Conservation (phyloP, 371 early-diverging fungal species). For the Mortierella sp. region DNA sequence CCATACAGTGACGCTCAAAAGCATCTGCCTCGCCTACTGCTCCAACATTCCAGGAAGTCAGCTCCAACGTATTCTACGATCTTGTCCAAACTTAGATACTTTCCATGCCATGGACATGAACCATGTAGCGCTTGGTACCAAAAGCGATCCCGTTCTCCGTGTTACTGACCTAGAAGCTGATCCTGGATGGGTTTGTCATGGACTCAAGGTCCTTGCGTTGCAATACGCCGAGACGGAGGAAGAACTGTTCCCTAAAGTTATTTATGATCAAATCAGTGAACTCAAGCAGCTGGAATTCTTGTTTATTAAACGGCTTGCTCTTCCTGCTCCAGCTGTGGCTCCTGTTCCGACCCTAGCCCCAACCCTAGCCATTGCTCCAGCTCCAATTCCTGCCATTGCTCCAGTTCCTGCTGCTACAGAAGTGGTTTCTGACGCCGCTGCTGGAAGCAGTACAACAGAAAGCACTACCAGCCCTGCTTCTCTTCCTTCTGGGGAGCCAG, state of each 20-base stretch:
- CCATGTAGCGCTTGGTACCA: not conserved
- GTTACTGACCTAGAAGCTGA: not conserved
- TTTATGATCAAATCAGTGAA: not conserved
- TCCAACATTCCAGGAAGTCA: not conserved
- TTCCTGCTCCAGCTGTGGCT: not conserved
- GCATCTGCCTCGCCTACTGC: not conserved
- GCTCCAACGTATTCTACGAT: not conserved
- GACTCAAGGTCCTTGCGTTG: not conserved
- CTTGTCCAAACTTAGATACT: not conserved
- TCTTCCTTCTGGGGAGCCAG: not conserved
- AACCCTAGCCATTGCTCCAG: not conserved
- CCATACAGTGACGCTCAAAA: not conserved
- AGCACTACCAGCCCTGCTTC: not conserved
- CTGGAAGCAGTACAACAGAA: not conserved
- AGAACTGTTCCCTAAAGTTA: not conserved
- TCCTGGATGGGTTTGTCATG: not conserved
- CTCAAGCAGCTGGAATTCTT: not conserved
- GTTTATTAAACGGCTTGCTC: not conserved
- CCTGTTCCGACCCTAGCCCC: not conserved
- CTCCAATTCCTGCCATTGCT: not conserved
- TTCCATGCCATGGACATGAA: conserved; percentile 3
- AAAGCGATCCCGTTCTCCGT: not conserved
- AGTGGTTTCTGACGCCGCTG: not conserved
- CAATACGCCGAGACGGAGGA: not conserved
- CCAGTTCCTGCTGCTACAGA: not conserved